Evolutionary conservation across 2,329 filamentous ascomycete genomes (phyloP).

Genomic region (Clonostachys solani): DNA sequence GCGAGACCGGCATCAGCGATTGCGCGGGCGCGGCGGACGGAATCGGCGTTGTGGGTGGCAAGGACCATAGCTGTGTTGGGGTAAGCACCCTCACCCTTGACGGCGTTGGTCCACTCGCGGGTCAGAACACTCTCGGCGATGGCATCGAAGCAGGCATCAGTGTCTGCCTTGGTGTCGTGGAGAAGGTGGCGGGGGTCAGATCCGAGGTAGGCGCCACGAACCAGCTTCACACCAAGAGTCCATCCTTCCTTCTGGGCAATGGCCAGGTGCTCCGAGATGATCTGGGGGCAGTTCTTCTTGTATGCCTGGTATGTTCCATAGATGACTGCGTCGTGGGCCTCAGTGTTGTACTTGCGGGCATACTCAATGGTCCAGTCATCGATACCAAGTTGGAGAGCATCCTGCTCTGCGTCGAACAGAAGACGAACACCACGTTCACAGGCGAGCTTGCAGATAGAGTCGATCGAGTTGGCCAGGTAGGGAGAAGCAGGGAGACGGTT

Average conservation of each 20-base stretch:
- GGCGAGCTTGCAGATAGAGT: slow-evolving; percentile 71
- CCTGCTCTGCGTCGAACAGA: slow-evolving; percentile 84
- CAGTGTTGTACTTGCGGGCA: slow-evolving; percentile 71
- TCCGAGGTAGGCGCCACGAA: slow-evolving; percentile 70
- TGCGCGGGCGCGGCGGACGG: slow-evolving; percentile 54
- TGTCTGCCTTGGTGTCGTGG: slow-evolving; percentile 67
- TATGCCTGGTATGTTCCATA: slow-evolving; percentile 82
- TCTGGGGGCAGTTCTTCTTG: slow-evolving; percentile 56
- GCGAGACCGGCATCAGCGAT: slow-evolving; percentile 41
- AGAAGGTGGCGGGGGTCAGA: slow-evolving; percentile 67
- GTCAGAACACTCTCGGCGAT: slow-evolving; percentile 65
- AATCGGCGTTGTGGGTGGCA: slow-evolving; percentile 77
- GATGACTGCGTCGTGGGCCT: slow-evolving; percentile 61
- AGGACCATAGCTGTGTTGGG: slow-evolving; percentile 63
- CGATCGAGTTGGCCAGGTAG: slow-evolving; percentile 64
- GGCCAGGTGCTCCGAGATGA: slow-evolving; percentile 56
- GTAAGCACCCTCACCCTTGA: slow-evolving; percentile 37
- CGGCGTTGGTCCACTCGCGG: slow-evolving; percentile 34
- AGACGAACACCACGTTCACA: slow-evolving; percentile 65
- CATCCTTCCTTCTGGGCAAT: slow-evolving; percentile 56
- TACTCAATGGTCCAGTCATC: slow-evolving; percentile 76
- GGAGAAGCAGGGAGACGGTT: slow-evolving; percentile 58
- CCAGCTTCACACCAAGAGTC: slow-evolving; percentile 69
- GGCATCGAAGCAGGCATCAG: slow-evolving; percentile 68
- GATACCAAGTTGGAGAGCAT: slow-evolving; percentile 72